A percentile compares a stretch with the other conserved stretches of the same genome.
Evolutionary conservation across 495 filamentous ascomycete species (phyloP).

Genomic region (Saxophila tyrrhenica): DNA sequence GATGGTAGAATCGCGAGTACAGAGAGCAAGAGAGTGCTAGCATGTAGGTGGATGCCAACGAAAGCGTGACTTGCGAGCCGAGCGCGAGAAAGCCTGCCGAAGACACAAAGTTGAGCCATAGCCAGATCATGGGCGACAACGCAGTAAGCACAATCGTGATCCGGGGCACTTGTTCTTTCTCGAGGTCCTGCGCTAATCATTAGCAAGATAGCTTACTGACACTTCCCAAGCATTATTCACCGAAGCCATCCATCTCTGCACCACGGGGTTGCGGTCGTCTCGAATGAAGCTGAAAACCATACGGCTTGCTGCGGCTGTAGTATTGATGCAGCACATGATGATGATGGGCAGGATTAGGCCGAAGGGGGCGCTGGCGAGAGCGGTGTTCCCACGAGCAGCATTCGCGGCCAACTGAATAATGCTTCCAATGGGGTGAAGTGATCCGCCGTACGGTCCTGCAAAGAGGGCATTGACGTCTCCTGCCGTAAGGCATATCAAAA

Average conservation of each 20-base stretch:
- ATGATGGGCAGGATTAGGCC: neutral
- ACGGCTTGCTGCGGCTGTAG: neutral
- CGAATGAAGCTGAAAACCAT: neutral
- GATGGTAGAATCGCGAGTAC: neutral
- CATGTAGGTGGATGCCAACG: neutral
- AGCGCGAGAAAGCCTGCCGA: neutral
- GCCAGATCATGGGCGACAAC: neutral
- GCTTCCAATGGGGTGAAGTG: neutral
- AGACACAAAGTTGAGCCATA: neutral
- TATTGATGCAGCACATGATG: neutral
- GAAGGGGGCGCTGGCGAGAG: neutral
- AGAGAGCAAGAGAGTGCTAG: neutral
- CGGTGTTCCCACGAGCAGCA: neutral
- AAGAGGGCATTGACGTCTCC: neutral
- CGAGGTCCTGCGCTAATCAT: neutral
- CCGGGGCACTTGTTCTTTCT: neutral
- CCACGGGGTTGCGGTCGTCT: neutral
- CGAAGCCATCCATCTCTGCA: neutral
- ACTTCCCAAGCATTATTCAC: neutral
- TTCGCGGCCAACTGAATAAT: neutral
- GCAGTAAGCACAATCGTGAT: neutral
- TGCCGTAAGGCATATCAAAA: neutral
- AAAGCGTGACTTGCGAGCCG: neutral
- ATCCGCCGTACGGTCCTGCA: neutral
- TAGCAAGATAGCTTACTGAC: neutral